phyloP scores from a whole-genome alignment of 208 protist genomes.

The Acanthamoeba sp. region DNA sequence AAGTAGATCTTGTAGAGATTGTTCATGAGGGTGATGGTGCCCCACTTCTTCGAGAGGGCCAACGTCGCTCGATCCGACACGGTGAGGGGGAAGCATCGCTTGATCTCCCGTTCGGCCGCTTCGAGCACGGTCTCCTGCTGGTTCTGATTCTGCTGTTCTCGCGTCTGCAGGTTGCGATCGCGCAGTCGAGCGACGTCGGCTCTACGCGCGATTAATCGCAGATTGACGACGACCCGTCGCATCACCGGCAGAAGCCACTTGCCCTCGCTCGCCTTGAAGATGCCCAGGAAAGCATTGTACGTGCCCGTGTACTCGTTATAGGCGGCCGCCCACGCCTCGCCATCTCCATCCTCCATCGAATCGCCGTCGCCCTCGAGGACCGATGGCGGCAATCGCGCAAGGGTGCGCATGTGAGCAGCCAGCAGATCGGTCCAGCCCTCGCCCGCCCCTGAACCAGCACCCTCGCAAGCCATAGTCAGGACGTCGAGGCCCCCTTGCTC shows the following conservation, averaged over 20 bases:
- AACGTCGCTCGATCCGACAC: not conserved
- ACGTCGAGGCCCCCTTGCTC: not conserved
- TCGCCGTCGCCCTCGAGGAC: not conserved
- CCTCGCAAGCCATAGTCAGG: not conserved
- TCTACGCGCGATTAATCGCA: constrained; percentile 32
- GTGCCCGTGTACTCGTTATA: constrained; percentile 7
- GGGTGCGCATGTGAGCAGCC: not conserved
- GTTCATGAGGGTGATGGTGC: constrained; percentile 68
- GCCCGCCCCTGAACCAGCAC: not conserved
- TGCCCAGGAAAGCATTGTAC: not conserved
- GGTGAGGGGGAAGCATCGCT: constrained; percentile 45
- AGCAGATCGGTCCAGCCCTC: not conserved
- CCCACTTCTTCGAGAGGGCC: constrained; percentile 32
- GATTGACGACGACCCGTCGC: not conserved
- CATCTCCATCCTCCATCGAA: not conserved
- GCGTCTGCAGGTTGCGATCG: not conserved
- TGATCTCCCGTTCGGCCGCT: constrained; percentile 43
- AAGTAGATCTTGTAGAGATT: constrained; percentile 78
- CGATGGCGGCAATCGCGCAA: not conserved
- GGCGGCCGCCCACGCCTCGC: not conserved
- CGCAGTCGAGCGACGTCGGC: not conserved
- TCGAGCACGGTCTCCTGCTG: constrained; percentile 3
- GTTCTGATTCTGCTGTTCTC: not conserved
- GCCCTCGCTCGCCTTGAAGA: constrained; percentile 33
- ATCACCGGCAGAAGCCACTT: constrained; percentile 31